Conservation (phyloP, 768 basidiomycete species). For the Tricholoma sp. region DNA sequence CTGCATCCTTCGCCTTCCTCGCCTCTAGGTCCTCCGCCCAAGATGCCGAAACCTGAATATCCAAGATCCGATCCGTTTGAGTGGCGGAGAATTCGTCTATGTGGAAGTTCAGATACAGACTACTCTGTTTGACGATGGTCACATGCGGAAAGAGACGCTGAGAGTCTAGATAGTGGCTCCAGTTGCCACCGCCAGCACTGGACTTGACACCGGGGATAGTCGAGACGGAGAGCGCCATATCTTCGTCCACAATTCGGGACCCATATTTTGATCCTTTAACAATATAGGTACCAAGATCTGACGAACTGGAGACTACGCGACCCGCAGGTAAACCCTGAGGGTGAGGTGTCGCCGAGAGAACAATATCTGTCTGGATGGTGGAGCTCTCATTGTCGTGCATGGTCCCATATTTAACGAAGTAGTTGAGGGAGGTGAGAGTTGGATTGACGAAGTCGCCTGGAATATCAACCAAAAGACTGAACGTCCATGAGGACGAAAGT, state of each 20-base stretch:
- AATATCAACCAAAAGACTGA: not conserved
- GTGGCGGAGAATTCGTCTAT: conserved; percentile 14
- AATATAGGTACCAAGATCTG: conserved; percentile 5
- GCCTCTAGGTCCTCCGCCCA: conserved; percentile 10
- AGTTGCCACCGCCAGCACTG: conserved; percentile 13
- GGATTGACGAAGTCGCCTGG: conserved; percentile 3
- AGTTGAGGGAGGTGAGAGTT: conserved; percentile 14
- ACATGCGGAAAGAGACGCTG: conserved; percentile 13
- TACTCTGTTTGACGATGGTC: conserved; percentile 8
- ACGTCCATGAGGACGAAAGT: not conserved
- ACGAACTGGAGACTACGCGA: not conserved
- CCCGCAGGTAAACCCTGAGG: conserved; percentile 1
- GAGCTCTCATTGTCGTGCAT: conserved; percentile 15
- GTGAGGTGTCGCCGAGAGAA: conserved; percentile 8
- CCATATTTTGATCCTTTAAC: conserved; percentile 3
- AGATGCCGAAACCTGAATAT: conserved; percentile 13
- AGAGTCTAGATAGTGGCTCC: conserved; percentile 17
- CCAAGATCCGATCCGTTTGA: conserved; percentile 11
- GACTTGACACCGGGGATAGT: conserved; percentile 14
- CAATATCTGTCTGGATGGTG: conserved; percentile 17
- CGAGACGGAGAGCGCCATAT: conserved; percentile 9
- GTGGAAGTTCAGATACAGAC: conserved; percentile 17
- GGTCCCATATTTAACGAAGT: conserved; percentile 19
- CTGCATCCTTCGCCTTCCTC: conserved; percentile 4
- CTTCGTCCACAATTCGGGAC: conserved; percentile 13